These are phyloP conservation scores for Physocladia obscura DNA, from an alignment of 192 early-diverging fungal genomes.

Conservation along the genomic window DNA sequence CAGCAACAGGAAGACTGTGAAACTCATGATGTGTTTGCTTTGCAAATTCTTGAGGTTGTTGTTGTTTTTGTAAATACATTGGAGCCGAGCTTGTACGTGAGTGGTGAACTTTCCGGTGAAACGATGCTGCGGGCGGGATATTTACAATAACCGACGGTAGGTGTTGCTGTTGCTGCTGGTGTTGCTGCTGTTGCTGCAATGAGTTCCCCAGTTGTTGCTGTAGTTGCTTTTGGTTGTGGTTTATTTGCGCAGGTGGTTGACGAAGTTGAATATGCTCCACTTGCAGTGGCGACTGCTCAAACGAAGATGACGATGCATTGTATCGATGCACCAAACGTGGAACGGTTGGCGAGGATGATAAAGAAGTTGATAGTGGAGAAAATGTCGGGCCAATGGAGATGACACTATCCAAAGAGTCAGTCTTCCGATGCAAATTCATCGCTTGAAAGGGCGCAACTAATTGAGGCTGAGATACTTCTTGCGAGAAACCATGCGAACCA, in stretches of 20 bases:
- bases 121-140: no score
- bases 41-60: neutral
- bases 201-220: no score
- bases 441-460: neutral
- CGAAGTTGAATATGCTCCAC: no score
- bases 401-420: neutral
- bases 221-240: no score
- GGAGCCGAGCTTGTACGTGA: neutral
- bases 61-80: neutral
- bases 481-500: no score
- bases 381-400: neutral
- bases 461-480: no score
- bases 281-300: neutral
- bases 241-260: no score
- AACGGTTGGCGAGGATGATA: neutral
- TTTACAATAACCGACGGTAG: no score
- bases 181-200: neutral
- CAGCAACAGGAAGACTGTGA: no score
- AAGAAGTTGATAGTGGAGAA: neutral
- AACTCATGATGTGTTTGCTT: neutral
- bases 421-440: neutral
- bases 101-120: neutral
- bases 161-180: neutral
- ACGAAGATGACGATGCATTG: neutral
- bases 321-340: neutral